These are phyloP conservation scores for Copromyces sp. DNA, from an alignment of 495 filamentous ascomycete genomes.

Conservation along the genomic window DNA sequence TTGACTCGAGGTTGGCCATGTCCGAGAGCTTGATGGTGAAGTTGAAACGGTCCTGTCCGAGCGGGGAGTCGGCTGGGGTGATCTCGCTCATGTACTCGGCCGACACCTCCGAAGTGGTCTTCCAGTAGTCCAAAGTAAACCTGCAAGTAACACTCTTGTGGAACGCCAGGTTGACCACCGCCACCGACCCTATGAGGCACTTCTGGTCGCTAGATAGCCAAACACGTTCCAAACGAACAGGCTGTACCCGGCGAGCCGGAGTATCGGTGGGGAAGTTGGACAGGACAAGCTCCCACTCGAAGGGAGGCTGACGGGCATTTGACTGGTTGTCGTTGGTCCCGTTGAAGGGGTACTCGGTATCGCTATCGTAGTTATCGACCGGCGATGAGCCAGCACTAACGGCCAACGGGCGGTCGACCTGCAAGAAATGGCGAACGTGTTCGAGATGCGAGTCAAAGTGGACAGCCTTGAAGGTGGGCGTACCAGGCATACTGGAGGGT, in stretches of 20 bases:
- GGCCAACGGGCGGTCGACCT: conserved; percentile 84
- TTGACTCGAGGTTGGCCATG: conserved; percentile 77
- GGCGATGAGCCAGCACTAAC: conserved; percentile 95
- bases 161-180: conserved; percentile 81
- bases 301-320: conserved; percentile 35
- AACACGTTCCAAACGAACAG: conserved; percentile 70
- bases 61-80: conserved; percentile 50
- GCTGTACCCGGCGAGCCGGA: conserved; percentile 48
- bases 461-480: conserved; percentile 90
- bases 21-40: conserved; percentile 92
- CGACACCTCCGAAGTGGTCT: conserved; percentile 86
- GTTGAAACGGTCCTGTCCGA: conserved; percentile 76
- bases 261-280: conserved; percentile 72
- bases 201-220: conserved; percentile 83
- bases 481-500: conserved; percentile 94
- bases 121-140: conserved; percentile 97
- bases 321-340: conserved; percentile 36
- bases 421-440: conserved; percentile 88
- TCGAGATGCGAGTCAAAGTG: conserved; percentile 93
- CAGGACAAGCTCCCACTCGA: conserved; percentile 80
- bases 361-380: conserved; percentile 72
- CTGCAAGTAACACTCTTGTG: conserved; percentile 80
- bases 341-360: conserved; percentile 77
- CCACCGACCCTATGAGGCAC: conserved; percentile 68
- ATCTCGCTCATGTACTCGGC: conserved; percentile 81